A percentile compares a stretch with the other conserved stretches of the same genome.
Evolutionary conservation across 345 rosid species (phyloP).

Genomic region (Syzygium aqueum): DNA sequence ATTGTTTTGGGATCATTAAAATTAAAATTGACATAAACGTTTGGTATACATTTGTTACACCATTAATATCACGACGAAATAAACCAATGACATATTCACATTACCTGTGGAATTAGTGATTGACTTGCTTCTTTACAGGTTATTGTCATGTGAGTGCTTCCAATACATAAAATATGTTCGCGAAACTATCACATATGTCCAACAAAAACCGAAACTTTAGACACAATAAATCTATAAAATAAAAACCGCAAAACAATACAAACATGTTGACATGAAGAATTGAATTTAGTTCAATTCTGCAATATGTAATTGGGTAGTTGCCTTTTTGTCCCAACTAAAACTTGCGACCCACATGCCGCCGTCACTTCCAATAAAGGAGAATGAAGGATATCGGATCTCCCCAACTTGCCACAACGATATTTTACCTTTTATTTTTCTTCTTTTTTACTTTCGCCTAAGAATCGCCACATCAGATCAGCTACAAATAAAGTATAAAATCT

Average conservation of each 20-base stretch:
- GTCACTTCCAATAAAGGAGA: neutral
- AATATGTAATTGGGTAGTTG: no score
- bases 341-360: neutral
- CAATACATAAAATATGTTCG: neutral
- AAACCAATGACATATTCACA: neutral
- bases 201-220: neutral
- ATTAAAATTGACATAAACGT: no score
- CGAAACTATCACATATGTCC: neutral
- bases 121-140: neutral
- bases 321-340: neutral
- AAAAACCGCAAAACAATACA: neutral
- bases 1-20: no score
- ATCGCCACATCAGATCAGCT: no score
- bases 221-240: neutral
- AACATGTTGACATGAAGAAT: neutral
- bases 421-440: no score
- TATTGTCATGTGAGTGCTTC: neutral
- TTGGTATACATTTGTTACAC: no score
- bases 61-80: no score
- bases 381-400: no score
- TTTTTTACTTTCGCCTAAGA: no score
- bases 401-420: no score
- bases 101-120: neutral
- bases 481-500: no score
- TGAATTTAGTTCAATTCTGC: neutral